Conservation (phyloP, 2,329 filamentous ascomycete genomes). For the Cercospora sesami region DNA sequence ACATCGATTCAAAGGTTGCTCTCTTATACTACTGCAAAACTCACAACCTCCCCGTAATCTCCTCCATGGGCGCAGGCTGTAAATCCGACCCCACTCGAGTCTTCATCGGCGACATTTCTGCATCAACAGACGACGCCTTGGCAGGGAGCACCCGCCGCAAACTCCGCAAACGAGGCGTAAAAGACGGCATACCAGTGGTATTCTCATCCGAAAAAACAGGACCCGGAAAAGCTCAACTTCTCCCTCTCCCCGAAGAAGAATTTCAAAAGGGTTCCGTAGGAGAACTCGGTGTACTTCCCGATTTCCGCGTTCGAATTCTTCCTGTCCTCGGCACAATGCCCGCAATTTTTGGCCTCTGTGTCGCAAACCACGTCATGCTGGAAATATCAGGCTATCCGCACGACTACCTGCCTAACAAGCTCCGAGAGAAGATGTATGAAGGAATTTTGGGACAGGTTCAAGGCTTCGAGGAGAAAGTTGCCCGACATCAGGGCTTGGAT, state of each 20-base stretch:
- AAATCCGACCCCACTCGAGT: constrained; percentile 85
- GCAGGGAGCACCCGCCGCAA: constrained; percentile 80
- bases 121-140: constrained; percentile 82
- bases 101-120: constrained; percentile 85
- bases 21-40: constrained; percentile 84
- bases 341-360: constrained; percentile 86
- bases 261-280: constrained; percentile 81
- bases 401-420: constrained; percentile 78
- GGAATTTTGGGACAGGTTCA: constrained; percentile 74
- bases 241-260: constrained; percentile 85
- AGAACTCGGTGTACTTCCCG: constrained; percentile 83
- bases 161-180: constrained; percentile 74
- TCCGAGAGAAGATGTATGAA: constrained; percentile 89
- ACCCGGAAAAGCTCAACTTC: constrained; percentile 84
- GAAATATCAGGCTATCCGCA: constrained; percentile 78
- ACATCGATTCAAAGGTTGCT: constrained; percentile 94
- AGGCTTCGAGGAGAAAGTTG: constrained; percentile 73
- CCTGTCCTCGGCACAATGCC: constrained; percentile 97
- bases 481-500: constrained; percentile 55
- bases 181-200: constrained; percentile 82
- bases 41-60: constrained; percentile 77
- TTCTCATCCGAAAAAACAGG: constrained; percentile 89
- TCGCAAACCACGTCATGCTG: constrained; percentile 90
- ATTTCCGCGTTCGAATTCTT: constrained; percentile 91
- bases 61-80: constrained; percentile 93